These are phyloP conservation scores for Heliosperma pusillum DNA, from an alignment of 148 eudicot species.

Conservation along the genomic window DNA sequence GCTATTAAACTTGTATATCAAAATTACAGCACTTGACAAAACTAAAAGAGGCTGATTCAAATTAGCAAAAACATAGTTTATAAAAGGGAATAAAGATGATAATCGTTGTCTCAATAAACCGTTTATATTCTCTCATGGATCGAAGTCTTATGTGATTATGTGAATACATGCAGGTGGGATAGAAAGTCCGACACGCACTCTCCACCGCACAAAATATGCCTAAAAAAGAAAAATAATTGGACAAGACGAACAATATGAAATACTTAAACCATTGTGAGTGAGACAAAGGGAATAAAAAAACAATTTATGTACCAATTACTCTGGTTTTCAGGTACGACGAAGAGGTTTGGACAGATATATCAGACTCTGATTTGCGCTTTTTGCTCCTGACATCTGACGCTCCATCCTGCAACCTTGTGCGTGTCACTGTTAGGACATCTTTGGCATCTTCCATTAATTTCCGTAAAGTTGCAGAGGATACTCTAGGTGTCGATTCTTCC, in stretches of 20 bases:
- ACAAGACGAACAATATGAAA: no score
- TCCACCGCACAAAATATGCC: background rate
- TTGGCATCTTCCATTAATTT: background rate
- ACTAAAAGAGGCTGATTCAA: background rate
- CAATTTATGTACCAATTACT: constrained; percentile 12
- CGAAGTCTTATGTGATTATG: no score
- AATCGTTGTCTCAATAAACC: no score
- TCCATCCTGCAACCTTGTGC: background rate
- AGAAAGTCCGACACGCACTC: background rate
- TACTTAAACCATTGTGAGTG: background rate
- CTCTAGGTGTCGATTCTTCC: background rate
- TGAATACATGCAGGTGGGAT: no score
- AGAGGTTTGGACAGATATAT: background rate
- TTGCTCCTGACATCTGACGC: background rate
- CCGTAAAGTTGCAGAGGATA: background rate
- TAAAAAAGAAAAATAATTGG: background rate
- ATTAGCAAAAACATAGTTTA: background rate
- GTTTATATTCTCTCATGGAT: no score
- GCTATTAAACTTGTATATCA: background rate
- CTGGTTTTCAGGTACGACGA: background rate
- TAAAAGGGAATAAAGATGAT: background rate
- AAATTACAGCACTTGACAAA: background rate
- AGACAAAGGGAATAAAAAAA: background rate
- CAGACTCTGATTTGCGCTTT: background rate
- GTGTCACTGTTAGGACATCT: background rate